These are phyloP conservation scores for Psophocarpus tetragonolobus DNA, from an alignment of 306 rosid species.

Conservation along the genomic window DNA sequence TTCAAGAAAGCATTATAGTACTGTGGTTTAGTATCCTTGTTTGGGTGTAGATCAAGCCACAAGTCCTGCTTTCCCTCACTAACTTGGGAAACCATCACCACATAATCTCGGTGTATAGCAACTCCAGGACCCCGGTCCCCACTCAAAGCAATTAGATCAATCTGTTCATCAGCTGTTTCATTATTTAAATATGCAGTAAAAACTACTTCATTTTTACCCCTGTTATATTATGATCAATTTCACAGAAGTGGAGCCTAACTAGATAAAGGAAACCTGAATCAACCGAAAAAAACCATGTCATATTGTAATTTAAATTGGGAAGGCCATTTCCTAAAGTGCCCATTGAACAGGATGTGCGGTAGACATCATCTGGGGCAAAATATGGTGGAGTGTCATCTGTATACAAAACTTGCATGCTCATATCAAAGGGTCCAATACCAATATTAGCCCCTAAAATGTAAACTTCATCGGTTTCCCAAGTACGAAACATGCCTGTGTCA, in stretches of 20 bases:
- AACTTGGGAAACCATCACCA: constrained; percentile 25
- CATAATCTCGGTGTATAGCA: constrained; percentile 32
- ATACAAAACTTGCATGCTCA: constrained; percentile 10
- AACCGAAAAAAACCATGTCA: constrained; percentile 39
- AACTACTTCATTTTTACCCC: neutral
- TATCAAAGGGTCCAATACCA: neutral
- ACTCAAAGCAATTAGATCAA: neutral
- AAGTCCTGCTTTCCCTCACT: constrained; percentile 40
- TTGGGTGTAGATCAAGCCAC: constrained; percentile 40
- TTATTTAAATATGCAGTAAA: constrained; percentile 40
- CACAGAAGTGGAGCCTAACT: constrained; percentile 61
- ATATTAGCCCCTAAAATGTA: neutral
- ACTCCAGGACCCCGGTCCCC: constrained; percentile 37
- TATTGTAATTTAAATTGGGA: constrained; percentile 28
- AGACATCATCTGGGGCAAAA: constrained; percentile 33
- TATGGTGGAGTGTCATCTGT: constrained; percentile 10
- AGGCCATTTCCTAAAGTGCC: neutral
- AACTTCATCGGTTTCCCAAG: constrained; percentile 15
- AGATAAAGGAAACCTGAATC: constrained; percentile 53
- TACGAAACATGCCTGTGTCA: constrained; percentile 46
- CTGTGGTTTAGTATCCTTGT: neutral
- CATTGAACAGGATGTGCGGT: constrained; percentile 23
- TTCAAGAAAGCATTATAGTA: constrained; percentile 27
- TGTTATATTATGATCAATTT: neutral
- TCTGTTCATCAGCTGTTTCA: constrained; percentile 15